Evolutionary conservation across 164 flowering plant genomes (phyloP), one percentile per base, ranked within the genome.

Genomic region (Chimonanthus salicifolius): DNA sequence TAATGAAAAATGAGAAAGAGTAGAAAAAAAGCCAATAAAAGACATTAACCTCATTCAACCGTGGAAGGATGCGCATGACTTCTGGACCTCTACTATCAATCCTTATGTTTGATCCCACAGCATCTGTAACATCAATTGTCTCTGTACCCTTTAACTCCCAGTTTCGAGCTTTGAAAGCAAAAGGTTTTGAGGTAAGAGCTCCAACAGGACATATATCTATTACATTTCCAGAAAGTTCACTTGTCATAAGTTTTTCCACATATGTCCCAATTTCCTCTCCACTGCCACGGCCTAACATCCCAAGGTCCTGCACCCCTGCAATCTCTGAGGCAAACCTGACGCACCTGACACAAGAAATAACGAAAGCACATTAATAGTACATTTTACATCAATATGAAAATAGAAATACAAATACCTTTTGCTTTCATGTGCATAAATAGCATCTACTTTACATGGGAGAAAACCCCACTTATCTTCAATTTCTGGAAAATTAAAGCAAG

Each of bases 241-340:
- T 94, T 45, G 97, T 90, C 98, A 96, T 96, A 49, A 94, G 91
- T 71, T 88, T 91, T 84, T 92, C 99, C 18, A 96, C 98, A 78
- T 96, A 96, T 62, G 99, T 96, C 49, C 99, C 99, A 80, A 94
- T 96, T 84, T 96, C 99, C 81, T 96, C 99, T 74, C 99, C 99
- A 80, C 98, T 96, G 49, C 98, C 99, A 83, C 99, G 97, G 44
- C 98, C 99, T 81, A 96, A 79, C 90, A 96, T 92, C 75, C 99
- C 99, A 85, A 96, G 99, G 83, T 96, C 98, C 80, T 94, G 88
- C 78, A 91, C 97, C 2, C 99, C 99, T 73, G 98, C 99, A 77
- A 96, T 78, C 84, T 96, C 99, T 76, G 90, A 79, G 54, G 99
- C 99, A 90, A 96, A 94, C 78, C 99, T 90, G 33, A 96, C 99